Base-by-base conservation (phyloP, 2,329 filamentous ascomycete genomes). In the Ophiocordyceps polyrhachis-furcata region DNA sequence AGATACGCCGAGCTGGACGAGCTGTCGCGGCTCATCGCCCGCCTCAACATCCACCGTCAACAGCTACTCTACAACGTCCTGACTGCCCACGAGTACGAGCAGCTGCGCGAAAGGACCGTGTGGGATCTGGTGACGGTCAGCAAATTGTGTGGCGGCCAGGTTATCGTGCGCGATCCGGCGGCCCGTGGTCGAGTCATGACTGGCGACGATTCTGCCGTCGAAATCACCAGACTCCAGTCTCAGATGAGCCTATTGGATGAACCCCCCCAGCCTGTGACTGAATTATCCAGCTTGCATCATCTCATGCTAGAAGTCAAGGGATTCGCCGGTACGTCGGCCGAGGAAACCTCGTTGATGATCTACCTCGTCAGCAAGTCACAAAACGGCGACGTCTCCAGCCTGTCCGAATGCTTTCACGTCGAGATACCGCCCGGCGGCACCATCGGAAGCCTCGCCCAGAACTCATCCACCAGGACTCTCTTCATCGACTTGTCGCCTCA, bases 81-180 rank as follows among this genome's bases (percentile, higher is more conserved):
- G 46, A 98, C 93, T 0, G 73, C 76, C 21, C 79, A 83, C 59
- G 91, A 98, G 63, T 79, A 93, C 55, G 69, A 75, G n/a, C 68
- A 66, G 35, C 67, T 96, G 48, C 80, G 91, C 48, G 85, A 95
- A 58, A 81, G 83, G 59, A 93, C 87, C 0, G 87, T 98, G 1
- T 98, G 93, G 91, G 86, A 95, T 55, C 68, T 98, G 43, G 89
- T 96, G 3, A 78, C 74, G 40, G 89, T 89, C 41, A 98, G 98
- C 65, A 96, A 95, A 64, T 74, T 96, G 55, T 81, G 95, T 45
- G 86, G 80, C 49, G 86, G 86, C 43, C 88, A 96, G 58, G 83
- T 98, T 42, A 94, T 98, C 58, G 91, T 98, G 47, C 79, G 91
- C 28, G 91, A 93, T 61, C 86, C 91, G 2, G 73, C 72, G 19